Evolutionary conservation across 306 rosid genomes (phyloP).

Genomic region (Sechiopsis laciniata): DNA sequence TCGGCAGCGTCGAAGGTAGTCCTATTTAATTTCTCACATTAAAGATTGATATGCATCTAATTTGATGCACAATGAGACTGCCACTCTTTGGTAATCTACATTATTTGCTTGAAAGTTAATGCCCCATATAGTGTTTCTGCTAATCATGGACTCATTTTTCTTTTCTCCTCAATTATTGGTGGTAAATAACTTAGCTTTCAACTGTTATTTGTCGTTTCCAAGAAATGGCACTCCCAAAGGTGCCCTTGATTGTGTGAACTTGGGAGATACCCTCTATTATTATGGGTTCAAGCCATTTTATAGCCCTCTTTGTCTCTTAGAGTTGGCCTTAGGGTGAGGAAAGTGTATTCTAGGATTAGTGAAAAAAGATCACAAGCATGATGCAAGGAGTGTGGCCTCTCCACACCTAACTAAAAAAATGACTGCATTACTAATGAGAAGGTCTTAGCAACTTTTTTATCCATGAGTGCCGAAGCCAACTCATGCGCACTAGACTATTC

Average conservation of each 20-base stretch:
- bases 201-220: neutral
- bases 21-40: neutral
- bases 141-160: neutral
- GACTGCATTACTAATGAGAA: neutral
- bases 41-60: neutral
- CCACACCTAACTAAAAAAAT: neutral
- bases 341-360: neutral
- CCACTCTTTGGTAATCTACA: neutral
- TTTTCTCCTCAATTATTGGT: neutral
- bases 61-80: neutral
- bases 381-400: neutral
- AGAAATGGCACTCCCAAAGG: neutral
- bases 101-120: neutral
- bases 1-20: slow-evolving; percentile 65
- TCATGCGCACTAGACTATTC: too few species aligned
- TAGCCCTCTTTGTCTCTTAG: neutral
- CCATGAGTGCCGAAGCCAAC: too few species aligned
- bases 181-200: neutral
- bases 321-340: neutral
- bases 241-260: neutral
- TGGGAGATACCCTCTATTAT: neutral
- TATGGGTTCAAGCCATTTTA: neutral
- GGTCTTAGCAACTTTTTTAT: neutral
- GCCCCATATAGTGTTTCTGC: neutral
- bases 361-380: neutral